Evolutionary conservation across 805 yeast species (phyloP), one percentile per base, ranked within the genome.

Genomic region (Kregervanrija pseudodelftensis): DNA sequence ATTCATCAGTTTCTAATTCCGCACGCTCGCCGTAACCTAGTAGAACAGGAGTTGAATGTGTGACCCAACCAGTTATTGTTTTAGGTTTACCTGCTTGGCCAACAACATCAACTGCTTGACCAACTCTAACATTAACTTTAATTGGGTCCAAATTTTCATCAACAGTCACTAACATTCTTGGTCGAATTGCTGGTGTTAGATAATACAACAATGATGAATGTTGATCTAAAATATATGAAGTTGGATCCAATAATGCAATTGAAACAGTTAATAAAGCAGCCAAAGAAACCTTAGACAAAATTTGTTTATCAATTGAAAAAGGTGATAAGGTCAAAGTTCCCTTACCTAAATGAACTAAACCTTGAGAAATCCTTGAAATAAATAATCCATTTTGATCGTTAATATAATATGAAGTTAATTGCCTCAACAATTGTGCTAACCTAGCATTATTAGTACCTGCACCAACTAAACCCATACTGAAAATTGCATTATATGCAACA

Each of bases 61-160:
- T 93, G 15, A 93, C 98, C 99, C 99, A 93, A 33, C 99, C 99
- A 4, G 99, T 93, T 40, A 93, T 93, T 11, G 97, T 90, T 73
- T 93, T 93, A 40, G 99, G 99, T 56, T 87, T 88, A 69, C 99
- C 99, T 0, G 98, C 99, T 65, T 91, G 98, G 32, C 99, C 99
- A 50, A 93, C 98, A 35, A 90, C 88, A 63, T 93, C 99, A 30
- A 93, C 98, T 7, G 99, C 98, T 68, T 91, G 97, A 50, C 99
- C 99, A 30, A 93, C 98, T 61, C 99, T 79, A 9, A 93, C 99
- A 54, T 88, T 91, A 9, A 93, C 98, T 71, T 91, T 91, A 50
- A 93, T 69, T 33, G 96, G 96, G 54, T 89, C 80, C 64, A 91
- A 77, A 30, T 84, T 80, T 63, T 90, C 96, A 64, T 91, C 95